These are phyloP conservation scores for Amorphotheca resinae DNA, from an alignment of 495 filamentous ascomycete genomes.

Conservation along the genomic window DNA sequence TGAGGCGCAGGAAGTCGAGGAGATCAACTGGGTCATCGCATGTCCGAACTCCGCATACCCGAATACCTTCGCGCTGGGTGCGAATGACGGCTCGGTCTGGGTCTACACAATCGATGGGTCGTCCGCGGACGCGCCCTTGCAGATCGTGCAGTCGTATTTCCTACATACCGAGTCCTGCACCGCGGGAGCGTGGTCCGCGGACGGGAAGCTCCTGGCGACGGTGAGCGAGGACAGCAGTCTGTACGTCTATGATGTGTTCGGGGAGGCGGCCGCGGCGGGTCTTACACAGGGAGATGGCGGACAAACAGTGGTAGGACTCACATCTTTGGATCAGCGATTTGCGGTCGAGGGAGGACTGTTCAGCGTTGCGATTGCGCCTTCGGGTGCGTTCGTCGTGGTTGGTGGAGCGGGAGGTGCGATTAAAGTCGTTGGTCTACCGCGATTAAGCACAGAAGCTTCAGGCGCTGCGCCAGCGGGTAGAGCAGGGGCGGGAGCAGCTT, in stretches of 20 bases:
- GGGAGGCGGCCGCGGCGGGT: conserved; percentile 63
- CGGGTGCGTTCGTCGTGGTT: conserved; percentile 63
- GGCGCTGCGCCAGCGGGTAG: conserved; percentile 24
- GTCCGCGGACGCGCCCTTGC: conserved; percentile 41
- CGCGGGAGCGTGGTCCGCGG: conserved; percentile 80
- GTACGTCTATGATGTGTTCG: conserved; percentile 88
- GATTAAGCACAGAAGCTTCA: conserved; percentile 32
- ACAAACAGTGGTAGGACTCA: conserved; percentile 69
- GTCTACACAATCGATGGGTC: conserved; percentile 69
- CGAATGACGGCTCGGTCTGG: conserved; percentile 91
- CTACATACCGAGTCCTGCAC: conserved; percentile 78
- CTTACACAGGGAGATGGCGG: conserved; percentile 54
- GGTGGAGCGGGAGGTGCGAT: conserved; percentile 81
- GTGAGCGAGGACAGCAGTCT: conserved; percentile 82
- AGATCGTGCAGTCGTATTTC: conserved; percentile 82
- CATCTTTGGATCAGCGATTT: conserved; percentile 74
- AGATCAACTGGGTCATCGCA: conserved; percentile 80
- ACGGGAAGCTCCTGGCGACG: conserved; percentile 79
- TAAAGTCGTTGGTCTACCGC: conserved; percentile 71
- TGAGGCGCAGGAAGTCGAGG: conserved; percentile 74
- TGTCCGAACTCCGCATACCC: conserved; percentile 57
- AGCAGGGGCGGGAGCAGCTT: conserved; percentile 28
- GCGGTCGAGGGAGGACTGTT: conserved; percentile 83
- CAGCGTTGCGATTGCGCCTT: conserved; percentile 69
- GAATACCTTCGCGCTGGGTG: conserved; percentile 82